A percentile compares a stretch with the other conserved stretches of the same genome.
Evolutionary conservation across 129 eudicot genomes (phyloP).

Genomic region (Kitagawia praeruptora): DNA sequence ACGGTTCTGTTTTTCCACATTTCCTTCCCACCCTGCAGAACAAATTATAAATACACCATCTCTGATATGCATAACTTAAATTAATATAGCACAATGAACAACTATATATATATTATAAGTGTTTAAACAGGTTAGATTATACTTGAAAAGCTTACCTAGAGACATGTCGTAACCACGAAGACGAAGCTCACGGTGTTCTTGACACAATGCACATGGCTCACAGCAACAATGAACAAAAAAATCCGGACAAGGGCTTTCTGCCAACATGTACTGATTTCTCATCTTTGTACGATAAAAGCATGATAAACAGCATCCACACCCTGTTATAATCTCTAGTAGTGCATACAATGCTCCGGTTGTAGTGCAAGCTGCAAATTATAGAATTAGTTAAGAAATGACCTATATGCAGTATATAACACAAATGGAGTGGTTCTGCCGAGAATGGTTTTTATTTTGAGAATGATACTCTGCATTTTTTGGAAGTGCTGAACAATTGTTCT

Average conservation of each 20-base stretch:
- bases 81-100: background rate
- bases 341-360: background rate
- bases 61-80: background rate
- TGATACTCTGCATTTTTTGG: background rate
- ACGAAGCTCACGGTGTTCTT: slow-evolving; percentile 22
- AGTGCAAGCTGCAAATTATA: background rate
- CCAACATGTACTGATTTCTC: slow-evolving; percentile 6
- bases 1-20: slow-evolving; percentile 8
- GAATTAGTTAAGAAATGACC: background rate
- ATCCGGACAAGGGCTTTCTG: slow-evolving; percentile 13
- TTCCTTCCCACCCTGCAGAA: slow-evolving; percentile 10
- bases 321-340: background rate
- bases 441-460: background rate
- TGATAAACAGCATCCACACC: background rate
- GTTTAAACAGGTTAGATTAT: background rate
- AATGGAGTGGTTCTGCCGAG: no score
- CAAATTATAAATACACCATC: background rate
- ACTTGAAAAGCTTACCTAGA: slow-evolving; percentile 5
- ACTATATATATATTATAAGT: background rate
- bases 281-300: slow-evolving; percentile 15
- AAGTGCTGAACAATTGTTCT: no score
- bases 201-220: slow-evolving; percentile 20
- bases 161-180: slow-evolving; percentile 13
- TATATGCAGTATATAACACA: background rate
- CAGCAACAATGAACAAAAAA: slow-evolving; percentile 16